phyloP scores from a whole-genome alignment of 2,329 filamentous ascomycete genomes.

The Phaeosphaeria sp. region DNA sequence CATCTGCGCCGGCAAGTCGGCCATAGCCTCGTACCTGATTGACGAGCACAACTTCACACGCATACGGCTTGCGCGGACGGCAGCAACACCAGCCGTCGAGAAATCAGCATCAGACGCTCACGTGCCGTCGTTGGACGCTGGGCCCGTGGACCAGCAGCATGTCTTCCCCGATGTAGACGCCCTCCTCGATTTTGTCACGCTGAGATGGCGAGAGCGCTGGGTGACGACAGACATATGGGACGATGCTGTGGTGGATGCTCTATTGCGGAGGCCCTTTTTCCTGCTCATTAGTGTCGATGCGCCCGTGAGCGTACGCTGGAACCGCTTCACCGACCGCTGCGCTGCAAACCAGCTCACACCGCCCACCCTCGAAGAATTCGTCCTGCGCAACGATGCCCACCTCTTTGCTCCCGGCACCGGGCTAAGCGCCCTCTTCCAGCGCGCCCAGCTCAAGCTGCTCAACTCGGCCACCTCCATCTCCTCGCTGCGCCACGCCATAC shows the following conservation, averaged over 20 bases:
- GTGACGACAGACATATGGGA: conserved; percentile 84
- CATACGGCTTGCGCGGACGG: conserved; percentile 63
- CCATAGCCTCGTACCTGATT: conserved; percentile 86
- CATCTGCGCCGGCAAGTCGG: conserved; percentile 91
- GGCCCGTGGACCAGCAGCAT: conserved; percentile 35
- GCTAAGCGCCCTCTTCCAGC: conserved; percentile 77
- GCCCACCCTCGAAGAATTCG: conserved; percentile 65
- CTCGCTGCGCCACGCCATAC: conserved; percentile 74
- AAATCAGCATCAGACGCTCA: conserved; percentile 50
- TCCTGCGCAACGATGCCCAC: conserved; percentile 72
- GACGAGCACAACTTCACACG: conserved; percentile 82
- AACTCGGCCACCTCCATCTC: conserved; percentile 79
- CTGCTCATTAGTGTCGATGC: conserved; percentile 91
- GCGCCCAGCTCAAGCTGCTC: conserved; percentile 82
- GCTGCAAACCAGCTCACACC: conserved; percentile 54
- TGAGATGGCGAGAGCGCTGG: conserved; percentile 81
- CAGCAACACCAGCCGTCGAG: conserved; percentile 49
- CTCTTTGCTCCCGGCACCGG: conserved; percentile 72
- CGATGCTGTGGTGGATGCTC: conserved; percentile 73
- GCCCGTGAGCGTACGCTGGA: conserved; percentile 83
- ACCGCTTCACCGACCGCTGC: conserved; percentile 72
- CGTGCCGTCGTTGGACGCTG: conserved; percentile 33
- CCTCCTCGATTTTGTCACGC: conserved; percentile 85
- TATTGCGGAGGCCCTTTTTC: conserved; percentile 87
- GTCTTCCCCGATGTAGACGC: conserved; percentile 62